Evolutionary conservation across 1,139 yeast genomes (phyloP).

Genomic region (Debaryomyces nepalensis): DNA sequence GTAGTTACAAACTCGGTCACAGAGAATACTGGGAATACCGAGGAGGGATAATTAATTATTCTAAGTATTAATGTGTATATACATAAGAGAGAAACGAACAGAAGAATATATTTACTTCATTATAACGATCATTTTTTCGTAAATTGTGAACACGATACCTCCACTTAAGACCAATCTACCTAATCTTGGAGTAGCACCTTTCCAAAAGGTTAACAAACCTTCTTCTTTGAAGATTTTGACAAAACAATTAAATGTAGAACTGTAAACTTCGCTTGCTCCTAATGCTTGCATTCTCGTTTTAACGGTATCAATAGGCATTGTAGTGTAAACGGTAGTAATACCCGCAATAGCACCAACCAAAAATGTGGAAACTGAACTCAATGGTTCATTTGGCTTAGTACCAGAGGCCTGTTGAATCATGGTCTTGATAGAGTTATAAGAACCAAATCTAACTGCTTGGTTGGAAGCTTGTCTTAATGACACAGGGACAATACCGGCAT

Average conservation of each 20-base stretch:
- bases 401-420: slow-evolving; percentile 74
- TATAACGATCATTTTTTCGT: slow-evolving; percentile 80
- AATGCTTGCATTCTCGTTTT: slow-evolving; percentile 97
- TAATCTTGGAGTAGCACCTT: slow-evolving; percentile 95
- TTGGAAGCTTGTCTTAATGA: slow-evolving; percentile 95
- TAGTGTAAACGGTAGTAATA: slow-evolving; percentile 87
- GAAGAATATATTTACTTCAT: slow-evolving; percentile 29
- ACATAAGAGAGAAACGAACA: slow-evolving; percentile 4
- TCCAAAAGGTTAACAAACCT: slow-evolving; percentile 94
- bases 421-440: slow-evolving; percentile 86
- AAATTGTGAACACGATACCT: slow-evolving; percentile 93
- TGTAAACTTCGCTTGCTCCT: slow-evolving; percentile 72
- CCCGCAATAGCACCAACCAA: slow-evolving; percentile 94
- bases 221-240: slow-evolving; percentile 79
- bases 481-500: slow-evolving; percentile 90
- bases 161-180: slow-evolving; percentile 93
- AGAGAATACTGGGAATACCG: slow-evolving; percentile 6
- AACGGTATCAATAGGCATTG: slow-evolving; percentile 98
- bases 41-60: slow-evolving; percentile 3
- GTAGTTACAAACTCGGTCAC: slow-evolving; percentile 16
- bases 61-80: slow-evolving; percentile 5
- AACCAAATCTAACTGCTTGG: slow-evolving; percentile 91
- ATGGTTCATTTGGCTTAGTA: slow-evolving; percentile 70
- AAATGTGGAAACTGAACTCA: slow-evolving; percentile 80
- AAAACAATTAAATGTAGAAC: slow-evolving; percentile 82